Evolutionary conservation across 129 eudicot genomes (phyloP), one percentile per base, ranked within the genome.

Genomic region (Pseudognaphalium luteoalbum): DNA sequence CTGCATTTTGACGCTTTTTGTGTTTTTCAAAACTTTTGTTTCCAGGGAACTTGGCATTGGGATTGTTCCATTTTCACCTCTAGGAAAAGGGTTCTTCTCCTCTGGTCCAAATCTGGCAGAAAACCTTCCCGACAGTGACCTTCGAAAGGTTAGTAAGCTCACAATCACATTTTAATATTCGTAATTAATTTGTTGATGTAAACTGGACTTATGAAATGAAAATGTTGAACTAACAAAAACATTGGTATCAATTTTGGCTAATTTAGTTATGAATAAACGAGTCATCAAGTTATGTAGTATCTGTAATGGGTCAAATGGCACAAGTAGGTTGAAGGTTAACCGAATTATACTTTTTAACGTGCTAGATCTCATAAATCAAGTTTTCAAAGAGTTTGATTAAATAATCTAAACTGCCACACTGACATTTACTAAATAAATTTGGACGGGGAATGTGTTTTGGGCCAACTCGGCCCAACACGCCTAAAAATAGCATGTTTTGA

Each of bases 1-100:
- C 44, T 41, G 12, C 12, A 7, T 68, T 32, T 42, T 19, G 42
- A 63, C 41, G 22, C 28, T 17, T n/a, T 5, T 17, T 14, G 5
- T 12, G 3, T 11, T 52, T 21, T 30, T 52, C 50, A 9, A 6
- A 41, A 68, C 29, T 9, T 50, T 22, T 52, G 14, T 72, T 54
- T 1, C n/a, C 74, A 87, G 87, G 77, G 87, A 85, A 72, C 87
- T 82, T 66, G 88, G 89, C 15, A 89, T 89, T 28, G 89, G 91
- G 12, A 89, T 89, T 58, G 91, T 87, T 44, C 84, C 87, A 44
- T 87, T 80, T 70, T 73, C 82, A 60, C 90, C 90, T 21, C 86
- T 84, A 15, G 90, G 89, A 6, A 70, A 80, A 35, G 88, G 90
- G 47, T 86, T 81, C 56, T 74, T 86, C 22, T 62, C 86, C 12